Evolutionary conservation across 805 yeast species (phyloP).

Genomic region (Soucietia sequanensis): DNA sequence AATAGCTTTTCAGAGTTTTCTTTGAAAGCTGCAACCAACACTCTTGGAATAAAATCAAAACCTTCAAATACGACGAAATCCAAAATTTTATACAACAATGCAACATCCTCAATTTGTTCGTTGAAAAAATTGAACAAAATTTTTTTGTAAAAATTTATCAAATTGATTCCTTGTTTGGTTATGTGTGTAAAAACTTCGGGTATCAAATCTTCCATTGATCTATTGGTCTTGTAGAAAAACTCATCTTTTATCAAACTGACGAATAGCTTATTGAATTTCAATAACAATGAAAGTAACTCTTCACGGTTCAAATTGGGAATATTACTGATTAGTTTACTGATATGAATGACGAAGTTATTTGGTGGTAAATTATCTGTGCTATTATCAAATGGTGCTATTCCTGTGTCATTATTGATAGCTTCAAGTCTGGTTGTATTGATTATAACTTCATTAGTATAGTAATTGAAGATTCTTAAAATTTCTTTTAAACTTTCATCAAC

Average conservation of each 20-base stretch:
- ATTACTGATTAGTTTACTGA: conserved; percentile 15
- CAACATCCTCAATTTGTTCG: conserved; percentile 8
- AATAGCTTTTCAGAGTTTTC: conserved; percentile 14
- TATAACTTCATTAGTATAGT: conserved; percentile 25
- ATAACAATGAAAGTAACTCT: conserved; percentile 31
- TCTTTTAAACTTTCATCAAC: conserved; percentile 19
- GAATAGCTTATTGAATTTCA: conserved; percentile 30
- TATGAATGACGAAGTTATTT: conserved; percentile 19
- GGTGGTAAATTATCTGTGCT: conserved; percentile 12
- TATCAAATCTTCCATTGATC: conserved; percentile 36
- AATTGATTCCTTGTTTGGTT: conserved; percentile 34
- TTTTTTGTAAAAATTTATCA: conserved; percentile 18
- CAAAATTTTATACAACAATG: conserved; percentile 14
- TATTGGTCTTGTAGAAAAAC: conserved; percentile 32
- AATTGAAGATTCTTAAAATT: conserved; percentile 28
- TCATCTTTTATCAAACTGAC: conserved; percentile 28
- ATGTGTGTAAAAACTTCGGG: conserved; percentile 29
- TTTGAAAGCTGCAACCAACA: conserved; percentile 23
- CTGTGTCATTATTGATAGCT: conserved; percentile 8
- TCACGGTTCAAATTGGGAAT: conserved; percentile 20
- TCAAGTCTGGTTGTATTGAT: conserved; percentile 12
- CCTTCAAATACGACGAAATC: conserved; percentile 43
- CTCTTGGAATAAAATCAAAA: conserved; percentile 30
- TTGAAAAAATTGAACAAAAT: conserved; percentile 19
- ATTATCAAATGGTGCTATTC: conserved; percentile 4